A percentile compares a stretch with the other conserved stretches of the same genome.
These are phyloP conservation scores for Flaveria robusta DNA, from an alignment of 129 eudicot genomes.

Conservation along the genomic window DNA sequence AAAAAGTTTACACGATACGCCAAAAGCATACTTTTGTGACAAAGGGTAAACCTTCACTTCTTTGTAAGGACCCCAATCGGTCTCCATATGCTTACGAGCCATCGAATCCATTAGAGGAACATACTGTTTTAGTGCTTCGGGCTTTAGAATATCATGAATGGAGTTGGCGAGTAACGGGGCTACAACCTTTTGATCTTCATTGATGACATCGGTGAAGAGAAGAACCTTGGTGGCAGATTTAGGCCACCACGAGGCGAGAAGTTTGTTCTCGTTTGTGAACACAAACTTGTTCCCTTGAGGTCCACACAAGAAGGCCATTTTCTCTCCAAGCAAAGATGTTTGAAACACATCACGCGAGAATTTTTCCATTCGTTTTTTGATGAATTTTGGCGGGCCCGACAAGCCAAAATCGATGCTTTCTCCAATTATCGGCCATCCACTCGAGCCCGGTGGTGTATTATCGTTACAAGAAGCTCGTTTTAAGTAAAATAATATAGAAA, in stretches of 20 bases:
- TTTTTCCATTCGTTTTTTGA: constrained; percentile 32
- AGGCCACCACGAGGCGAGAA: constrained; percentile 51
- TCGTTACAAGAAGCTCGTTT: background rate
- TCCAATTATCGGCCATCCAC: constrained; percentile 43
- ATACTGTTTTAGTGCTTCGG: constrained; percentile 41
- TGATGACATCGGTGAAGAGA: constrained; percentile 40
- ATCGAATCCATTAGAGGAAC: constrained; percentile 40
- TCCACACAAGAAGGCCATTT: constrained; percentile 44
- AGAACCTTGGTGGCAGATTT: constrained; percentile 41
- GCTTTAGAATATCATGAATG: constrained; percentile 32
- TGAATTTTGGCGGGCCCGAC: constrained; percentile 34
- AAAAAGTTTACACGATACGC: constrained; percentile 38
- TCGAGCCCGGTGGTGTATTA: constrained; percentile 34
- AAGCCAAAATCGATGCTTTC: constrained; percentile 31
- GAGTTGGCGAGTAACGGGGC: constrained; percentile 32
- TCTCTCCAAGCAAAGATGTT: constrained; percentile 43
- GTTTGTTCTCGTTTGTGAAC: constrained; percentile 42
- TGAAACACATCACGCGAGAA: constrained; percentile 25
- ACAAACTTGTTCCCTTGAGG: constrained; percentile 46
- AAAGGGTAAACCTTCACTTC: constrained; percentile 40
- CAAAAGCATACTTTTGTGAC: constrained; percentile 41
- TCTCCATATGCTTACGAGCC: constrained; percentile 39
- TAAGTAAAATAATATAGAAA: constrained; percentile 19
- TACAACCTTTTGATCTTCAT: constrained; percentile 27
- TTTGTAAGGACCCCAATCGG: constrained; percentile 29